Conservation (phyloP, 2,329 filamentous ascomycete genomes). For the Diplodia sapinea region DNA sequence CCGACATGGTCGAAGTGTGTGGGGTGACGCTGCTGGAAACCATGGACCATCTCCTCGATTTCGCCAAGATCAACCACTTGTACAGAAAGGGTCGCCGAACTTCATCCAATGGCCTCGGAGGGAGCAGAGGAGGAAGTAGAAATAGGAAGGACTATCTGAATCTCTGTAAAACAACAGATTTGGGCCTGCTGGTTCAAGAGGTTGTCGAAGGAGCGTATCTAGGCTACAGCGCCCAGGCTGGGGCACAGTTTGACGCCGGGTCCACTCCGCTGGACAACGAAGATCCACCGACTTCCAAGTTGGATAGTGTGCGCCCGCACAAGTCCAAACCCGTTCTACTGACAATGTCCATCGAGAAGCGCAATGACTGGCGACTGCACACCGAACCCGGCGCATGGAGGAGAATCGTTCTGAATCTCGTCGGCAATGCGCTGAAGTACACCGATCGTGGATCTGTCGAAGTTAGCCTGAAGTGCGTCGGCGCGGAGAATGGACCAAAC, state of each 20-base stretch:
- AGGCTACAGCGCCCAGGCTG: background rate
- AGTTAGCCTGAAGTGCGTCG: background rate
- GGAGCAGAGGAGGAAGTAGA: conserved; percentile 5
- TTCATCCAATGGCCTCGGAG: background rate
- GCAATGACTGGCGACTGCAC: conserved; percentile 50
- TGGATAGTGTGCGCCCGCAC: background rate
- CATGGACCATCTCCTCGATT: conserved; percentile 52
- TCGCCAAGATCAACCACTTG: conserved; percentile 53
- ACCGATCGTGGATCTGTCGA: conserved; percentile 22
- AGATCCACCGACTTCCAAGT: background rate
- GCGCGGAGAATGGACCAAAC: background rate
- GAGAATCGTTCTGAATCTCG: conserved; percentile 34
- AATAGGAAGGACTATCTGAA: background rate
- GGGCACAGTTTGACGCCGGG: background rate
- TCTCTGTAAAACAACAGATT: background rate
- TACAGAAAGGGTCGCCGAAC: conserved; percentile 32
- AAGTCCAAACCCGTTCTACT: conserved; percentile 35
- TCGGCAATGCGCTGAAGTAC: conserved; percentile 35
- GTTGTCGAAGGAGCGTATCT: conserved; percentile 23
- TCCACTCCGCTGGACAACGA: background rate
- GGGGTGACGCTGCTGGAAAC: conserved; percentile 59
- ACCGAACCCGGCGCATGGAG: conserved; percentile 48
- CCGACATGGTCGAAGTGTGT: conserved; percentile 57
- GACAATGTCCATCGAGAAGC: conserved; percentile 51
- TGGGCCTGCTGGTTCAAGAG: conserved; percentile 20